These are phyloP conservation scores for Phoma sp. DNA, from an alignment of 2,329 filamentous ascomycete genomes.

Conservation along the genomic window DNA sequence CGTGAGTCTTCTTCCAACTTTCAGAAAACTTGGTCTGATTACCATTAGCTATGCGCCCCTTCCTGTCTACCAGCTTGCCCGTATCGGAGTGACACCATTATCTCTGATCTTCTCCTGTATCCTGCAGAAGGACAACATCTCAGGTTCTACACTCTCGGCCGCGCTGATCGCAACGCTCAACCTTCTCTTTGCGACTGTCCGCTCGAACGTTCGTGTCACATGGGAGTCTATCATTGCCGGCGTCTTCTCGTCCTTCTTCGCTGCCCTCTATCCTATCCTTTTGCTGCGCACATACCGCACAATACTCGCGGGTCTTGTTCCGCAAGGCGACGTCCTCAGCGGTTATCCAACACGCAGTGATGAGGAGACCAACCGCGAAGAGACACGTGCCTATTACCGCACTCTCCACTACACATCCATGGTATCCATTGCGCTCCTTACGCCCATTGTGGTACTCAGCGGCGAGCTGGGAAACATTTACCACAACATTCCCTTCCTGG, in stretches of 20 bases:
- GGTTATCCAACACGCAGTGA: constrained; percentile 44
- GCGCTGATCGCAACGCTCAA: constrained; percentile 59
- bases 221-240: constrained; percentile 60
- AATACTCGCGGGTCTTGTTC: constrained; percentile 53
- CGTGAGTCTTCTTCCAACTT: constrained; percentile 43
- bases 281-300: constrained; percentile 58
- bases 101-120: constrained; percentile 57
- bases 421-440: constrained; percentile 56
- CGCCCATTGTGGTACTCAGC: constrained; percentile 57
- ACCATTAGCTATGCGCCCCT: constrained; percentile 56
- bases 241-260: constrained; percentile 59
- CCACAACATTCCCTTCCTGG: constrained; percentile 61
- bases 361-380: constrained; percentile 49
- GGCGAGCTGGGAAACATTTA: constrained; percentile 57
- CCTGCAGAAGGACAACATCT: constrained; percentile 54
- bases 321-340: constrained; percentile 53
- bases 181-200: constrained; percentile 56
- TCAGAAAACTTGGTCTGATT: constrained; percentile 6
- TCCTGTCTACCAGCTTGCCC: constrained; percentile 59
- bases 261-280: constrained; percentile 59
- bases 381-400: constrained; percentile 59
- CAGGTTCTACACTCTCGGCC: constrained; percentile 56
- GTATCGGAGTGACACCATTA: constrained; percentile 58
- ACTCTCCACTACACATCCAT: constrained; percentile 60
- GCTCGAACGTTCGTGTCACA: constrained; percentile 55